Percentiles rank a stretch among this genome's conserved stretches.
Evolutionary conservation across 257 asterid species (phyloP).

Genomic region (Sherardia arvensis): DNA sequence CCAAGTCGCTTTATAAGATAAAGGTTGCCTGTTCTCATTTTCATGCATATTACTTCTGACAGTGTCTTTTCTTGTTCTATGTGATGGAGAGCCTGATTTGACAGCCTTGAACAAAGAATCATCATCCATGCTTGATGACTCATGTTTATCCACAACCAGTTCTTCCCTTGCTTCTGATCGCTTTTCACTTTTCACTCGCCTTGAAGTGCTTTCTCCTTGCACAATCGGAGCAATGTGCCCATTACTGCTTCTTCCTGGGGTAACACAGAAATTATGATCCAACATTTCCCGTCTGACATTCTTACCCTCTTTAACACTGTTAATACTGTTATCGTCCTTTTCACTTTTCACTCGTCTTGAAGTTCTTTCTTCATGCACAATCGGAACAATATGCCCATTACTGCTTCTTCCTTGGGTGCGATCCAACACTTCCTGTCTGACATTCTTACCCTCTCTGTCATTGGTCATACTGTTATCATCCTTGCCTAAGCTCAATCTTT

Average conservation of each 20-base stretch:
- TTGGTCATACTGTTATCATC: conserved; percentile 16
- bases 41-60: conserved; percentile 21
- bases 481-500: conserved; percentile 25
- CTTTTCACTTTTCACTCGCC: conserved; percentile 20
- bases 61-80: conserved; percentile 23
- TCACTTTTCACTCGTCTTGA: conserved; percentile 24
- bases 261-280: conserved; percentile 17
- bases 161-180: conserved; percentile 25
- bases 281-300: conserved; percentile 28
- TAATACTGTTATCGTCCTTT: conserved; percentile 19
- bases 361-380: conserved; percentile 29
- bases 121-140: conserved; percentile 23
- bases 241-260: conserved; percentile 26
- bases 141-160: conserved; percentile 24
- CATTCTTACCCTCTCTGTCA: conserved; percentile 25
- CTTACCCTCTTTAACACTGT: conserved; percentile 26
- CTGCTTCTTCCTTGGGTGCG: conserved; percentile 27
- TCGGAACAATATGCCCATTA: conserved; percentile 21
- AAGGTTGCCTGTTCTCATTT: conserved; percentile 25
- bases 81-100: conserved; percentile 37
- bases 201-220: conserved; percentile 30
- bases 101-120: conserved; percentile 23
- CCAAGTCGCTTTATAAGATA: conserved; percentile 27
- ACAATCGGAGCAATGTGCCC: conserved; percentile 24
- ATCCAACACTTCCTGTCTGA: conserved; percentile 32